phyloP scores from a whole-genome alignment of 768 basidiomycete species.

The Pulveroboletus frians region DNA sequence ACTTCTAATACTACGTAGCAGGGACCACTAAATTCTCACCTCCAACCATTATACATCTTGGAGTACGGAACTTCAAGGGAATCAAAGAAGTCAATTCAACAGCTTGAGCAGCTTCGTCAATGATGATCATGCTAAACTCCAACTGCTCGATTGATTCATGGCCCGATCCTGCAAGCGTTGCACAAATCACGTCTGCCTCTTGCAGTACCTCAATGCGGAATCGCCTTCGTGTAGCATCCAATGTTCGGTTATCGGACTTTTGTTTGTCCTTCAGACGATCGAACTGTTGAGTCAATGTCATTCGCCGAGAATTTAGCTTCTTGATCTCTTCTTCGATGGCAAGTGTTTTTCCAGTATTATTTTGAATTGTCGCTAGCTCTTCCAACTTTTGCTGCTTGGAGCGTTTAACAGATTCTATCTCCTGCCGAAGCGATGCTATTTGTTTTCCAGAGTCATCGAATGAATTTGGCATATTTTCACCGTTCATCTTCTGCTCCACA shows the following conservation, averaged over 20 bases:
- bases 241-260: constrained; percentile 71
- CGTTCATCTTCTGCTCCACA: constrained; percentile 69
- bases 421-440: constrained; percentile 53
- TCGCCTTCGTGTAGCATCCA: constrained; percentile 76
- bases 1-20: background rate
- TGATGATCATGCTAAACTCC: constrained; percentile 93
- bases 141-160: constrained; percentile 78
- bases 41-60: constrained; percentile 90
- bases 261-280: constrained; percentile 80
- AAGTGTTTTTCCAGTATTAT: constrained; percentile 49
- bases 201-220: constrained; percentile 70
- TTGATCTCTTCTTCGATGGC: constrained; percentile 70
- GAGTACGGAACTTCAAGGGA: constrained; percentile 83
- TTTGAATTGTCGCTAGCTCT: constrained; percentile 52
- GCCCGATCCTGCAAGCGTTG: constrained; percentile 89
- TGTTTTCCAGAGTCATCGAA: constrained; percentile 53
- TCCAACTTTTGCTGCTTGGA: constrained; percentile 53
- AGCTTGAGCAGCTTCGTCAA: constrained; percentile 97
- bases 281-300: constrained; percentile 58
- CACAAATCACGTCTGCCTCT: constrained; percentile 91
- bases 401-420: constrained; percentile 66
- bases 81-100: constrained; percentile 94
- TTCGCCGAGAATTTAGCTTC: constrained; percentile 59
- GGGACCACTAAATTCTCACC: constrained; percentile 34
- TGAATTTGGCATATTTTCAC: constrained; percentile 33